Percentiles rank a stretch among this genome's conserved stretches.
Evolutionary conservation across 176 grass and related monocot species (phyloP).

Genomic region (Tillandsia fasciculata): DNA sequence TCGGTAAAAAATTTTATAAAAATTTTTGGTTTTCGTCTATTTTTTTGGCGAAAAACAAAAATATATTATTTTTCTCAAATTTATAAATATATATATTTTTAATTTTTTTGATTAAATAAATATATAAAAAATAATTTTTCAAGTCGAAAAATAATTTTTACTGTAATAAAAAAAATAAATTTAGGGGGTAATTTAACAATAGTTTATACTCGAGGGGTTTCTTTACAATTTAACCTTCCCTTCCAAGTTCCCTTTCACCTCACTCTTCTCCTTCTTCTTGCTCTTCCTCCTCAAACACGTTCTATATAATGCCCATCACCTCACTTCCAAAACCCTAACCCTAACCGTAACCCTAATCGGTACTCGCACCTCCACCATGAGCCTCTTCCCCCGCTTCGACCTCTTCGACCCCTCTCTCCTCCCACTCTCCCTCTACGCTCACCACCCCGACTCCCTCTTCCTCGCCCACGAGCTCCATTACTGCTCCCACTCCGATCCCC

Average conservation of each 20-base stretch:
- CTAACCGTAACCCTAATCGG: neutral
- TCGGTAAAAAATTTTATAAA: too few relatives aligned
- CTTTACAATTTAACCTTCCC: too few relatives aligned
- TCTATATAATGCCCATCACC: constrained; percentile 3
- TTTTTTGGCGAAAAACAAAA: too few relatives aligned
- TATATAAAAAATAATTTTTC: too few relatives aligned
- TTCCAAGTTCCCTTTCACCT: neutral
- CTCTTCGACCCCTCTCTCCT: constrained; percentile 32
- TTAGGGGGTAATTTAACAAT: too few relatives aligned
- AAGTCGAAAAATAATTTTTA: too few relatives aligned
- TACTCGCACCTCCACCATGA: constrained; percentile 20
- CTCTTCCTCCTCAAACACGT: neutral
- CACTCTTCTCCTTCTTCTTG: neutral
- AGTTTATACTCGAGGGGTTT: too few relatives aligned
- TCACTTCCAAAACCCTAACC: neutral
- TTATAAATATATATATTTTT: too few relatives aligned
- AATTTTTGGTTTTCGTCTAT: too few relatives aligned
- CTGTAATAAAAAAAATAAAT: too few relatives aligned
- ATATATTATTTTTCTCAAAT: too few relatives aligned
- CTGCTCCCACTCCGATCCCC: neutral
- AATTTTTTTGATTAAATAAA: too few relatives aligned
- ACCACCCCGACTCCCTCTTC: constrained; percentile 15
- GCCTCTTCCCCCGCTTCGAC: constrained; percentile 13
- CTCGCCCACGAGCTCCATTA: constrained; percentile 14
- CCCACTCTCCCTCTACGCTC: constrained; percentile 20